Conservation (phyloP, 495 filamentous ascomycete species). For the Staphylotrichum longicolle region DNA sequence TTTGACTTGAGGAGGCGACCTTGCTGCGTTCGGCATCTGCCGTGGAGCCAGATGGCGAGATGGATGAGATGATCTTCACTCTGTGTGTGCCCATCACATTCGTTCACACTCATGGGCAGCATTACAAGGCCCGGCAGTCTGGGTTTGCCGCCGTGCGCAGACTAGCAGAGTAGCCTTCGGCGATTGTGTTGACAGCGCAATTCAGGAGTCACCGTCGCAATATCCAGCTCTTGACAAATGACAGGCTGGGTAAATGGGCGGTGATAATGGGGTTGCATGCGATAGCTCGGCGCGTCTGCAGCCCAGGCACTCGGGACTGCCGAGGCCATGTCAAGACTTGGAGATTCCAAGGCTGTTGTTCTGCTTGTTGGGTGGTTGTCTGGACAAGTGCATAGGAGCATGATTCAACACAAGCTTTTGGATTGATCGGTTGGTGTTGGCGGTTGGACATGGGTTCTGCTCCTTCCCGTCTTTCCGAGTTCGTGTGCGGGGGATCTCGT, state of each 20-base stretch:
- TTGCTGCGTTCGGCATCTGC: neutral
- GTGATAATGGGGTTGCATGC: neutral
- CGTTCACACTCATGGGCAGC: neutral
- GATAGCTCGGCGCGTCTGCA: neutral
- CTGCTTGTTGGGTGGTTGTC: neutral
- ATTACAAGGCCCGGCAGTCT: conserved; percentile 14
- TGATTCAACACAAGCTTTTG: conserved; percentile 7
- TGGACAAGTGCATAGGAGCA: too few species aligned
- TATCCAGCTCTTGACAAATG: too few species aligned
- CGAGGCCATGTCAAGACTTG: neutral
- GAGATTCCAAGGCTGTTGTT: neutral
- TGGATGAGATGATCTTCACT: conserved; percentile 4
- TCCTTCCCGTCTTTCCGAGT: neutral
- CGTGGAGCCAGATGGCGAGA: neutral
- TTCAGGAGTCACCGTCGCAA: too few species aligned
- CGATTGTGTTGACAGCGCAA: too few species aligned
- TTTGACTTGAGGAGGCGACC: neutral
- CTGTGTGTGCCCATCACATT: conserved; percentile 2
- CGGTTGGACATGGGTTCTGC: neutral
- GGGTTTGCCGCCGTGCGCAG: conserved; percentile 12
- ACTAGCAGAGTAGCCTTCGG: too few species aligned
- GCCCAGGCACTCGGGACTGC: neutral
- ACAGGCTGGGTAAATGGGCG: neutral
- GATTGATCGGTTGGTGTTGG: neutral
- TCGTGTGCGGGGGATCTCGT: neutral